A percentile compares a stretch with the other conserved stretches of the same genome.
Evolutionary conservation across 257 asterid species (phyloP).

Genomic region (Fraxinus americana): DNA sequence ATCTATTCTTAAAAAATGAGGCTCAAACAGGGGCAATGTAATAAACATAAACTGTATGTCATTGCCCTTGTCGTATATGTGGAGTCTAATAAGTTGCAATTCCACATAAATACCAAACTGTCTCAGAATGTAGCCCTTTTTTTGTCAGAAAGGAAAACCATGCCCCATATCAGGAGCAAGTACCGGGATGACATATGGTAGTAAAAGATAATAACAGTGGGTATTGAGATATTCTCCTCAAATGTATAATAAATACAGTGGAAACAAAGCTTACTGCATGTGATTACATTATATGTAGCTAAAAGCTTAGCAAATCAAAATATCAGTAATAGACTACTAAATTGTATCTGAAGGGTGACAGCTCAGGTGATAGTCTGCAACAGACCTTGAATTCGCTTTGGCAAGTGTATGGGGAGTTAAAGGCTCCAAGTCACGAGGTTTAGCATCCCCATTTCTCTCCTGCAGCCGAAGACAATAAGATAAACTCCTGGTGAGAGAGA

Average conservation of each 20-base stretch:
- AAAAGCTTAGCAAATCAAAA: constrained; percentile 1
- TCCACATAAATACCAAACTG: background rate
- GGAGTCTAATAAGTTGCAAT: background rate
- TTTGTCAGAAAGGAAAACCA: background rate
- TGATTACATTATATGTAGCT: background rate
- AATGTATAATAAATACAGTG: background rate
- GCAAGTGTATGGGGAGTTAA: constrained; percentile 69
- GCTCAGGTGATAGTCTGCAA: background rate
- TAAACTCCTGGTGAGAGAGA: background rate
- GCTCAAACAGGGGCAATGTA: background rate
- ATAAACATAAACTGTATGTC: background rate
- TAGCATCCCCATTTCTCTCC: constrained; percentile 86
- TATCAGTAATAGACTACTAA: background rate
- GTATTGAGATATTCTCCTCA: background rate
- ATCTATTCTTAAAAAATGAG: no score
- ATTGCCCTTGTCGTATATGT: background rate
- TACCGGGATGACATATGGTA: background rate
- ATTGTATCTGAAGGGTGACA: background rate
- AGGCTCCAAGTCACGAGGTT: constrained; percentile 68
- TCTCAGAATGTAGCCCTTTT: background rate
- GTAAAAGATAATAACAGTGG: background rate
- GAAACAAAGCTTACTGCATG: background rate
- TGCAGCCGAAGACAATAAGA: constrained; percentile 33
- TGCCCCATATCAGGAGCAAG: background rate
- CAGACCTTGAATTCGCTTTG: constrained; percentile 81